phyloP scores from a whole-genome alignment of 441 rosid species.

The Populus hybrid region DNA sequence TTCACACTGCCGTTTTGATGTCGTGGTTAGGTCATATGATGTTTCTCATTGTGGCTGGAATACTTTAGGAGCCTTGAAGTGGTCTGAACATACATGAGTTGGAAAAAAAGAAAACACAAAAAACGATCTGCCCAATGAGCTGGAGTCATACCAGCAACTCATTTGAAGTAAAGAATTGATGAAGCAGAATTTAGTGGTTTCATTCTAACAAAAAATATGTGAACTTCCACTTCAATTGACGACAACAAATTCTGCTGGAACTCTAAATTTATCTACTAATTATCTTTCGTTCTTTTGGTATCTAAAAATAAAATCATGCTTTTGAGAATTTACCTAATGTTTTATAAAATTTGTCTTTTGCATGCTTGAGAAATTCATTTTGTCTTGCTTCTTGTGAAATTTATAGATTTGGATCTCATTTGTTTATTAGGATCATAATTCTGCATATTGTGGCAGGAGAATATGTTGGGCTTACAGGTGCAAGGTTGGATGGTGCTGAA shows the following conservation, averaged over 20 bases:
- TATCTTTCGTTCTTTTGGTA: not conserved
- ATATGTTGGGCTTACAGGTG: slow-evolving; percentile 75
- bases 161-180: not conserved
- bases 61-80: not conserved
- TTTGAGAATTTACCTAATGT: not conserved
- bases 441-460: slow-evolving; percentile 52
- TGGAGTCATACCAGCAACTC: not conserved
- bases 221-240: not conserved
- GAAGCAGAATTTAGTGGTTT: not conserved
- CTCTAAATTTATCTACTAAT: not conserved
- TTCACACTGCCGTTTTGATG: not conserved
- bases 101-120: not conserved
- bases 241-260: not conserved
- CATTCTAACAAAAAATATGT: too few species aligned
- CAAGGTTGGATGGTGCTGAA: slow-evolving; percentile 82
- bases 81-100: not conserved
- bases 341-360: not conserved
- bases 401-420: not conserved
- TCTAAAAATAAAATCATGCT: not conserved
- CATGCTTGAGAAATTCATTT: not conserved
- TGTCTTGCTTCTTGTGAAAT: not conserved
- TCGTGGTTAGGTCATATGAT: not conserved
- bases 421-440: not conserved
- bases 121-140: not conserved
- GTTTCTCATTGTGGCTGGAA: not conserved